Percentiles rank a stretch among this genome's conserved stretches.
phyloP scores from a whole-genome alignment of 2,329 filamentous ascomycete species.

The Scedosporium apiospermum region DNA sequence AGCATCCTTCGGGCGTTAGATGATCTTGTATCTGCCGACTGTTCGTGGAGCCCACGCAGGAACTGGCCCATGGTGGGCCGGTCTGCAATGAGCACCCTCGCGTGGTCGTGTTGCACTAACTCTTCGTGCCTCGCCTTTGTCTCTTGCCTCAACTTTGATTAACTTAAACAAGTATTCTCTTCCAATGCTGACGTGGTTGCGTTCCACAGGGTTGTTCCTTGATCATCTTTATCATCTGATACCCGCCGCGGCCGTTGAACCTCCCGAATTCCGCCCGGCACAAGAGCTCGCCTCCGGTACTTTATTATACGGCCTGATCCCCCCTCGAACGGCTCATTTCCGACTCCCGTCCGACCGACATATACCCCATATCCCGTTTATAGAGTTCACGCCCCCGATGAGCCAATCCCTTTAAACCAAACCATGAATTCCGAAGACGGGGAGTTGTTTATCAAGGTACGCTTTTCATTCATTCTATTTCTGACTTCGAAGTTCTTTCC shows the following conservation, averaged over 20 bases:
- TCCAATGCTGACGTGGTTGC: not conserved
- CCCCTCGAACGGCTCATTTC: not conserved
- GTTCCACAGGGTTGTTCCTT: not conserved
- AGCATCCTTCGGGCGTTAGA: not conserved
- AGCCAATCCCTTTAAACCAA: constrained; percentile 23
- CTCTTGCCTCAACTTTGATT: not conserved
- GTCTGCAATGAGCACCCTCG: not conserved
- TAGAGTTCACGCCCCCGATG: constrained; percentile 10
- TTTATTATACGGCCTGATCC: not conserved
- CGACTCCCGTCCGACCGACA: not conserved
- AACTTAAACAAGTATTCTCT: not conserved
- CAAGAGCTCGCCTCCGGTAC: not conserved
- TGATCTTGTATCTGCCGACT: not conserved
- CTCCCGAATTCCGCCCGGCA: not conserved
- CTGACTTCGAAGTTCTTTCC: not conserved
- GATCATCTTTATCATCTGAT: not conserved
- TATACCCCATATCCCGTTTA: constrained; percentile 1
- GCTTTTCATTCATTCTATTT: constrained; percentile 11
- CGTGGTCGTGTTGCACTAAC: not conserved
- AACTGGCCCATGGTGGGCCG: not conserved
- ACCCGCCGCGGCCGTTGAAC: not conserved
- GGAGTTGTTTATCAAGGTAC: constrained; percentile 78
- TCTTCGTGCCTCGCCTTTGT: not conserved
- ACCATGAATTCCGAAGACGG: constrained; percentile 85
- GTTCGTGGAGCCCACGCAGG: too few relatives aligned